These are phyloP conservation scores for Symbiotaphrina buchneri DNA, from an alignment of 495 filamentous ascomycete genomes.

Conservation along the genomic window DNA sequence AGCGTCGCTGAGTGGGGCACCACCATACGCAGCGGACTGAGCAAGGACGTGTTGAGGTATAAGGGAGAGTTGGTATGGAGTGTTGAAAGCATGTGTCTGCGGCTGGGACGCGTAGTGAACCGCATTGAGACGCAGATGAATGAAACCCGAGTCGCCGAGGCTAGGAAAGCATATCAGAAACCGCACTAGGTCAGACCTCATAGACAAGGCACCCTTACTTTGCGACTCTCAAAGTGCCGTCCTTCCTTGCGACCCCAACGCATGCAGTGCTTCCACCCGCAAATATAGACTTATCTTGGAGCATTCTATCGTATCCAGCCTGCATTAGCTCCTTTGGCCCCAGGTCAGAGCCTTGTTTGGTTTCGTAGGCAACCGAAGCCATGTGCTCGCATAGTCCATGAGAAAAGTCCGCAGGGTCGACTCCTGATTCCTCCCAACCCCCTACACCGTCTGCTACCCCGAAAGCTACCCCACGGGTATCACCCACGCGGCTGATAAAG, in stretches of 20 bases:
- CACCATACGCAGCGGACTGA: slow-evolving; percentile 60
- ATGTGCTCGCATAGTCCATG: slow-evolving; percentile 88
- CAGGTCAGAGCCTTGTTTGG: slow-evolving; percentile 15
- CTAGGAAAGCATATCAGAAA: slow-evolving; percentile 10
- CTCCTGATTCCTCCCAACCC: slow-evolving; percentile 74
- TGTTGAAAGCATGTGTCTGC: slow-evolving; percentile 95
- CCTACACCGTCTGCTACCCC: slow-evolving; percentile 86
- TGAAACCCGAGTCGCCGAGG: slow-evolving; percentile 91
- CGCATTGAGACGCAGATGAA: slow-evolving; percentile 61
- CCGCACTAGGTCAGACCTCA: too few relatives aligned
- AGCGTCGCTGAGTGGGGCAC: slow-evolving; percentile 53
- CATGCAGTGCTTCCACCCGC: slow-evolving; percentile 85
- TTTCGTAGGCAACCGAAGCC: slow-evolving; percentile 33
- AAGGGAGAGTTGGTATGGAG: slow-evolving; percentile 81
- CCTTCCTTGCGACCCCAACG: slow-evolving; percentile 43
- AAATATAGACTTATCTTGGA: slow-evolving; percentile 41
- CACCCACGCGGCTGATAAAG: slow-evolving; percentile 59
- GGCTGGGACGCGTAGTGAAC: slow-evolving; percentile 62
- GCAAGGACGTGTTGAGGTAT: slow-evolving; percentile 58
- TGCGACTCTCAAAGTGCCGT: slow-evolving; percentile 63
- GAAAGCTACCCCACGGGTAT: slow-evolving; percentile 38
- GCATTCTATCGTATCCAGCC: slow-evolving; percentile 57
- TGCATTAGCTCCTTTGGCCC: slow-evolving; percentile 55
- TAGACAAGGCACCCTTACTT: slow-evolving; percentile 26
- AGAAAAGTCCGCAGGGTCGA: slow-evolving; percentile 88